phyloP scores from a whole-genome alignment of 2,329 filamentous ascomycete species.

The Chrysosporium keratinophilum region DNA sequence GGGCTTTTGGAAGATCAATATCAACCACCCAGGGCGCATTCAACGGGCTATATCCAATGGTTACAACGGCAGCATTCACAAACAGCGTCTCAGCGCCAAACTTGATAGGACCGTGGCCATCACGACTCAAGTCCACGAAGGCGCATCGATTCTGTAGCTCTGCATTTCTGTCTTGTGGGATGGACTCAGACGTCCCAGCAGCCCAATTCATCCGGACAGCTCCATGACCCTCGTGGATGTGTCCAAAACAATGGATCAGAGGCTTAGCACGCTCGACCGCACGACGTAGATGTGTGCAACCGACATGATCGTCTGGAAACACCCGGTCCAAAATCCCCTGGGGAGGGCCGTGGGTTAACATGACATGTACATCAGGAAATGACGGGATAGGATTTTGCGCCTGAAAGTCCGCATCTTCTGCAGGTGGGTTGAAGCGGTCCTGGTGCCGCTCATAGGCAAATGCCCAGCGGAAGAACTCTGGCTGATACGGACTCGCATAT shows the following conservation, averaged over 20 bases:
- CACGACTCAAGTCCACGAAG: slow-evolving; percentile 20
- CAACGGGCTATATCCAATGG: slow-evolving; percentile 30
- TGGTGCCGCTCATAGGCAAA: slow-evolving; percentile 44
- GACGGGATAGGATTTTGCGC: slow-evolving; percentile 17
- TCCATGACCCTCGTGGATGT: slow-evolving; percentile 40
- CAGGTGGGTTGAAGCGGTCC: slow-evolving; percentile 46
- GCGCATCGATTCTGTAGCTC: slow-evolving; percentile 5
- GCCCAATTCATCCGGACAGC: slow-evolving; percentile 21
- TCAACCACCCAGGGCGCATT: slow-evolving; percentile 48
- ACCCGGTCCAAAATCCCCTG: slow-evolving; percentile 42
- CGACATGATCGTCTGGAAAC: slow-evolving; percentile 22
- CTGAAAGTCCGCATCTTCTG: slow-evolving; percentile 40
- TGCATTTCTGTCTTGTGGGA: slow-evolving; percentile 10
- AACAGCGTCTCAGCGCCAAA: slow-evolving; percentile 46
- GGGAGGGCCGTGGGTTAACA: slow-evolving; percentile 48
- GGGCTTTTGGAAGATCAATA: slow-evolving; percentile 32
- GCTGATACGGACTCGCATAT: slow-evolving; percentile 46
- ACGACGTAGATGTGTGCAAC: slow-evolving; percentile 25
- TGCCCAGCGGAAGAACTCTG: slow-evolving; percentile 47
- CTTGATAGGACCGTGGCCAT: slow-evolving; percentile 25
- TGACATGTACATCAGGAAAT: slow-evolving; percentile 34
- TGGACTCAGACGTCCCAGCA: neutral
- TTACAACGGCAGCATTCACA: slow-evolving; percentile 50
- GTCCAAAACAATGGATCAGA: slow-evolving; percentile 33
- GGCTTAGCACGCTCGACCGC: slow-evolving; percentile 25